These are phyloP conservation scores for Paecilomyces sp. DNA, from an alignment of 2,329 filamentous ascomycete species.

Conservation along the genomic window DNA sequence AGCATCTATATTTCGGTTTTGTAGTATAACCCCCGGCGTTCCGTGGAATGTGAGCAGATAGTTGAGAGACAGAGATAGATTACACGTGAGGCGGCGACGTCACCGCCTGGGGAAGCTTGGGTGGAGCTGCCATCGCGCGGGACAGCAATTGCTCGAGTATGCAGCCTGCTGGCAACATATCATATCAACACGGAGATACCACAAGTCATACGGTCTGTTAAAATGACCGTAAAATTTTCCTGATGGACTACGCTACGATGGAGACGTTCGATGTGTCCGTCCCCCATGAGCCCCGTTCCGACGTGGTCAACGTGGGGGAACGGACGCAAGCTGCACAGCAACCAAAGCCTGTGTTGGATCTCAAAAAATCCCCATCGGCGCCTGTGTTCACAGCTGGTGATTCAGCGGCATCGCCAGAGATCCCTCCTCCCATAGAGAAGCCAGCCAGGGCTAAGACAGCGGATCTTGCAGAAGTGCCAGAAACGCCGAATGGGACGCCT, in stretches of 20 bases:
- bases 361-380: not conserved
- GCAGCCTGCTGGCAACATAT: not conserved
- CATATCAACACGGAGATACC: not conserved
- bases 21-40: too few species aligned
- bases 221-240: not conserved
- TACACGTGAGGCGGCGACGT: not conserved
- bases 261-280: not conserved
- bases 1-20: too few species aligned
- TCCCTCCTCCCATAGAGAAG: not conserved
- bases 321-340: conserved; percentile 65
- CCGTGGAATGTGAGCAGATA: too few species aligned
- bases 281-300: not conserved
- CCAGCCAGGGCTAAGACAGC: not conserved
- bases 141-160: not conserved
- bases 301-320: not conserved
- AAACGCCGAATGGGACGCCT: not conserved
- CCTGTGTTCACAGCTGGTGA: not conserved
- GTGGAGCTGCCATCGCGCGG: not conserved
- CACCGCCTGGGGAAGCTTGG: not conserved
- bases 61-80: not conserved
- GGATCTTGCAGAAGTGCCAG: not conserved
- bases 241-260: not conserved
- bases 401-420: not conserved
- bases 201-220: not conserved
- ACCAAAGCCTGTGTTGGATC: conserved; percentile 5